phyloP scores from a whole-genome alignment of 768 basidiomycete species.

The Mycena vulgaris region DNA sequence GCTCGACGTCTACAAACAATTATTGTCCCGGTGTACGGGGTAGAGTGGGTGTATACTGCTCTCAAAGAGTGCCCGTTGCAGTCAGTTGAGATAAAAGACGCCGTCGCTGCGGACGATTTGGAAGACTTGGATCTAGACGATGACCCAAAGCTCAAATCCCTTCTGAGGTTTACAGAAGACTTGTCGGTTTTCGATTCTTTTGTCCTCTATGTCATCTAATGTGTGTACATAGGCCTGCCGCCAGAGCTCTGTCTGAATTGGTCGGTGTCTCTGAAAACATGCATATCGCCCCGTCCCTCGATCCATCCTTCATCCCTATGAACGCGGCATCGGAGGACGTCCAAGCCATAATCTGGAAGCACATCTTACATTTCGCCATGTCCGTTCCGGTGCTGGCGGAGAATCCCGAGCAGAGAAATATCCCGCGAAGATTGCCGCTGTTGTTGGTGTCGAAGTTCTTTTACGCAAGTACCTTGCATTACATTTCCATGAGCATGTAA shows the following conservation, averaged over 20 bases:
- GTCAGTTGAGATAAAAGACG: neutral
- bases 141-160: neutral
- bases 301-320: slow-evolving; percentile 16
- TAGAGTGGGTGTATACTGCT: neutral
- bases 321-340: neutral
- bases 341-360: neutral
- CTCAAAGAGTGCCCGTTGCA: slow-evolving; percentile 18
- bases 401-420: neutral
- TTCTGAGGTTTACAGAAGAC: neutral
- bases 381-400: neutral
- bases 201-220: neutral
- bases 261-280: neutral
- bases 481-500: too few relatives aligned
- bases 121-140: neutral
- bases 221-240: neutral
- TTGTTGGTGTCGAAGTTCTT: slow-evolving; percentile 18
- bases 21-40: neutral
- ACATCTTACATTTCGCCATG: slow-evolving; percentile 25
- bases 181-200: too few relatives aligned
- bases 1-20: neutral
- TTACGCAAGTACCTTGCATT: neutral
- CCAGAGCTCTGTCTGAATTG: neutral
- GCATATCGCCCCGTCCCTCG: slow-evolving; percentile 5
- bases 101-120: neutral
- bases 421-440: neutral